phyloP scores from a whole-genome alignment of 345 rosid species.

The Arabidopsis arenosa region DNA sequence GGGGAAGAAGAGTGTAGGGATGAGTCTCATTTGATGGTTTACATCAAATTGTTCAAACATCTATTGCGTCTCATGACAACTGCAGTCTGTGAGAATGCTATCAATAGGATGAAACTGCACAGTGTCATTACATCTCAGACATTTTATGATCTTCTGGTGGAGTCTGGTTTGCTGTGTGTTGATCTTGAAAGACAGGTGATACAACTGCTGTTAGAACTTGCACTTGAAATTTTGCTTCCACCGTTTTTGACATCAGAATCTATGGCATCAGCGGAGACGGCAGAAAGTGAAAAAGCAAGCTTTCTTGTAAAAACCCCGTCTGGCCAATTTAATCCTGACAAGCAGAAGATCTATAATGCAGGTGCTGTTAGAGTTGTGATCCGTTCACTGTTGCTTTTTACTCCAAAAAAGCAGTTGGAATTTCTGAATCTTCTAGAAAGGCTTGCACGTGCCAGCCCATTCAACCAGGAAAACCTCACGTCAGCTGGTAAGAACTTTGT shows the following conservation, averaged over 20 bases:
- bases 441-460: conserved; percentile 82
- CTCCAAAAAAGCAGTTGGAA: conserved; percentile 84
- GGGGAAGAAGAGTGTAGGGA: conserved; percentile 58
- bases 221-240: conserved; percentile 84
- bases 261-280: conserved; percentile 46
- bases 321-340: conserved; percentile 64
- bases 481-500: conserved; percentile 70
- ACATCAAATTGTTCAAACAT: conserved; percentile 72
- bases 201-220: conserved; percentile 85
- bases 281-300: conserved; percentile 54
- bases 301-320: conserved; percentile 60
- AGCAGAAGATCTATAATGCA: conserved; percentile 82
- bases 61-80: conserved; percentile 83
- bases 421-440: conserved; percentile 70
- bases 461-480: conserved; percentile 89
- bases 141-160: conserved; percentile 79
- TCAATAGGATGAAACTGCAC: conserved; percentile 82
- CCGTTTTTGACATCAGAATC: conserved; percentile 72
- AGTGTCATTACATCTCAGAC: conserved; percentile 73
- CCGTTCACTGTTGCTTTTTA: conserved; percentile 75
- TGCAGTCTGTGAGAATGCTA: conserved; percentile 71
- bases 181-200: conserved; percentile 89
- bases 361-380: conserved; percentile 79
- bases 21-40: conserved; percentile 54
- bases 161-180: conserved; percentile 85